Percentiles rank a stretch among this genome's conserved stretches.
phyloP scores from a whole-genome alignment of 2,329 filamentous ascomycete genomes.

The Pyrenochaeta sp. region DNA sequence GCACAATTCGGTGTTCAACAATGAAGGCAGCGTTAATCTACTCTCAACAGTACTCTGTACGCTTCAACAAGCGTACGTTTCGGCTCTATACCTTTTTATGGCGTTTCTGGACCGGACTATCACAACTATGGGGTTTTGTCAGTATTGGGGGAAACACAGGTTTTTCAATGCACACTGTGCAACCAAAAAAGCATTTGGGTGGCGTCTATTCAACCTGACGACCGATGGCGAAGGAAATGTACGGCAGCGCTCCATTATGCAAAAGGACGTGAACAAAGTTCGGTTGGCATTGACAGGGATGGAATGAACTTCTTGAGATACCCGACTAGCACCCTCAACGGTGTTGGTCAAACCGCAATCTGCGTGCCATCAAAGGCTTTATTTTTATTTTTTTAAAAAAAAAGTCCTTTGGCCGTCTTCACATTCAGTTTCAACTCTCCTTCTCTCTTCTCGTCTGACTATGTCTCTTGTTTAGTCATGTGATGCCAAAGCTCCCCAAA shows the following conservation, averaged over 20 bases:
- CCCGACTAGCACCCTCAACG: slow-evolving; percentile 41
- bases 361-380: too few relatives aligned
- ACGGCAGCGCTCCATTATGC: slow-evolving; percentile 1
- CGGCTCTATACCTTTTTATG: background rate
- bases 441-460: too few relatives aligned
- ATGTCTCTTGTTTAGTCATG: too few relatives aligned
- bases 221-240: slow-evolving; percentile 32
- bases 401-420: too few relatives aligned
- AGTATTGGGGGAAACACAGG: background rate
- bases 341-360: slow-evolving; percentile 22
- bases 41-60: slow-evolving; percentile 32
- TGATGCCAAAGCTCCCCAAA: too few relatives aligned
- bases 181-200: slow-evolving; percentile 35
- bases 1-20: slow-evolving; percentile 8
- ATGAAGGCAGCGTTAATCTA: slow-evolving; percentile 3
- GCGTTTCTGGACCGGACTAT: background rate
- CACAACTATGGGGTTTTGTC: slow-evolving; percentile 9
- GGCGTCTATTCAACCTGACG: slow-evolving; percentile 53
- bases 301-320: slow-evolving; percentile 32
- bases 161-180: slow-evolving; percentile 4
- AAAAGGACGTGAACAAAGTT: slow-evolving; percentile 11
- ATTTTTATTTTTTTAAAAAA: too few relatives aligned
- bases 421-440: too few relatives aligned
- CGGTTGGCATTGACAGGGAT: slow-evolving; percentile 2
- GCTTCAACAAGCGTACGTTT: slow-evolving; percentile 28